A percentile compares a stretch with the other conserved stretches of the same genome.
phyloP scores from a whole-genome alignment of 148 eudicot species.

The Amaranthus cruentus region DNA sequence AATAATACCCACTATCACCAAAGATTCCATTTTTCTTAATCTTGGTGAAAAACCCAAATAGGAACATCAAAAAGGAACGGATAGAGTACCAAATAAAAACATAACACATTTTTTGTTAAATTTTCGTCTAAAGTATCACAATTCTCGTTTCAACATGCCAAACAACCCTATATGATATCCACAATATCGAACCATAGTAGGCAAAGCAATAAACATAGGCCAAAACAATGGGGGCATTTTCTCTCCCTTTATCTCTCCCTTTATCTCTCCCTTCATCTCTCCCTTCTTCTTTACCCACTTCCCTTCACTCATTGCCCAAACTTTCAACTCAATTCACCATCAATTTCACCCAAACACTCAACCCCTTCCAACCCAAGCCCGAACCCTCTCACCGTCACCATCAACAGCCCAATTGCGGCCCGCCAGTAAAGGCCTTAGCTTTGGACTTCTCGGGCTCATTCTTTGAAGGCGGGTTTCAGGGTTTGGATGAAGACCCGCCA shows the following conservation, averaged over 20 bases:
- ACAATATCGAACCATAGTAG: not conserved
- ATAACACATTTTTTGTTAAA: too few species aligned
- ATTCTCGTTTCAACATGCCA: too few species aligned
- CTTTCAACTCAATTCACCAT: constrained; percentile 14
- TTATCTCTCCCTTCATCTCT: constrained; percentile 30
- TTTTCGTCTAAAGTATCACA: too few species aligned
- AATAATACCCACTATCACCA: too few species aligned
- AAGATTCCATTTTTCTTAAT: too few species aligned
- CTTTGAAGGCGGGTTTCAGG: constrained; percentile 65
- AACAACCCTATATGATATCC: too few species aligned
- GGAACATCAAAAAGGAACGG: too few species aligned
- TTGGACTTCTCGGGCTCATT: constrained; percentile 59
- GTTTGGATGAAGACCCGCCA: constrained; percentile 44
- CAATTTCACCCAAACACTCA: not conserved
- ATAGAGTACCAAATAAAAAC: too few species aligned
- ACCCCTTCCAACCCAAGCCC: constrained; percentile 13
- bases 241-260: too few species aligned
- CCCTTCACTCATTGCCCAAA: constrained; percentile 17
- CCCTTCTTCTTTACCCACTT: constrained; percentile 25
- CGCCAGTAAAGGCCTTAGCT: constrained; percentile 37
- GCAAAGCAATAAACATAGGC: not conserved
- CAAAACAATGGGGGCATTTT: constrained; percentile 25
- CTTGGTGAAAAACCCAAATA: too few species aligned
- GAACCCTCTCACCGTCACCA: not conserved
- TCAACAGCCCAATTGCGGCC: constrained; percentile 11